Conservation (phyloP, 345 rosid species). For the Nephelium lappaceum region DNA sequence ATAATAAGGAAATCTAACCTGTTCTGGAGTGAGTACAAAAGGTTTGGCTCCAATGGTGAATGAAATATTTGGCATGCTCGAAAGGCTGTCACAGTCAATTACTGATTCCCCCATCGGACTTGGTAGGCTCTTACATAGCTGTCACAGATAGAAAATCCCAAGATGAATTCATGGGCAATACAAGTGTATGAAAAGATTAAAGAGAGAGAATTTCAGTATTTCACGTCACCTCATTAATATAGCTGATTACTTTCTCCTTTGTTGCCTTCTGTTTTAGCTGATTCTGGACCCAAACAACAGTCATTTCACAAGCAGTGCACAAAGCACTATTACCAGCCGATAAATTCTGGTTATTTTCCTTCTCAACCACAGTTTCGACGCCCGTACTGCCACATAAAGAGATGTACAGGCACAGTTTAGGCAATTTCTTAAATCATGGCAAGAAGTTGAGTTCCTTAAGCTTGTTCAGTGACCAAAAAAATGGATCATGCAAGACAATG, state of each 20-base stretch:
- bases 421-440: not conserved
- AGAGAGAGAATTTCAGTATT: not conserved
- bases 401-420: not conserved
- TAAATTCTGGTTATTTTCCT: slow-evolving; percentile 30
- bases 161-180: not conserved
- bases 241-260: slow-evolving; percentile 55
- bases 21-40: slow-evolving; percentile 67
- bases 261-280: slow-evolving; percentile 57
- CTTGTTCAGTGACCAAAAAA: not conserved
- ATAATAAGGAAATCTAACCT: slow-evolving; percentile 39
- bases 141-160: slow-evolving; percentile 12
- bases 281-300: slow-evolving; percentile 69
- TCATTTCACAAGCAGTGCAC: slow-evolving; percentile 67
- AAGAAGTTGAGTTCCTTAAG: not conserved
- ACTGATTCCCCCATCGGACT: slow-evolving; percentile 67
- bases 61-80: slow-evolving; percentile 59
- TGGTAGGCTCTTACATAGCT: slow-evolving; percentile 73
- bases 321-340: slow-evolving; percentile 33
- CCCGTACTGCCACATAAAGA: slow-evolving; percentile 31
- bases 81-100: slow-evolving; percentile 49
- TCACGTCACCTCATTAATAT: slow-evolving; percentile 52
- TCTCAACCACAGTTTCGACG: slow-evolving; percentile 46
- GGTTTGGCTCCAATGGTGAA: slow-evolving; percentile 64
- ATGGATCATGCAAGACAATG: too few species aligned
- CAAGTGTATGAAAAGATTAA: not conserved